Evolutionary conservation across 169 alveolate genomes (phyloP), one percentile per base, ranked within the genome.

Genomic region (Plasmodium coatneyi): DNA sequence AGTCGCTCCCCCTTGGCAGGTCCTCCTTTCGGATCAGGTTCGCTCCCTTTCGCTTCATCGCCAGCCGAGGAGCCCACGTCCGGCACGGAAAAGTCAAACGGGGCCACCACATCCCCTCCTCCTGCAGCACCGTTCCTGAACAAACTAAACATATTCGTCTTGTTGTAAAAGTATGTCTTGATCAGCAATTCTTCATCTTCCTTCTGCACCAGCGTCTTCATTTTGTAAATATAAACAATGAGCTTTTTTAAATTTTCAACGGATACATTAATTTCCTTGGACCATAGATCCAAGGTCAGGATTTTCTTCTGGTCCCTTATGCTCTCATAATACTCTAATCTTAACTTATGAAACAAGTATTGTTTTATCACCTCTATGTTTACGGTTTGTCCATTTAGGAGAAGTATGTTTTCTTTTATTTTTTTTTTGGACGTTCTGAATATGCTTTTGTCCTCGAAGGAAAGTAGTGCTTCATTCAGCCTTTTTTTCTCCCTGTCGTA

Each of bases 291-390:
- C 71, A 89, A 36, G 2, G 91, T 89, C 34, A 89, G 82, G 2
- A 89, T 89, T 16, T 89, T 89, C 43, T 89, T 89, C 52, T 89
- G 89, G 49, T 89, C 94, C 71, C 94, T 89, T 66, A 89, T 89
- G 22, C 74, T 89, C 71, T 89, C 94, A 70, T 89, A 89, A 80
- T 89, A 89, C 49, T 89, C 94, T 80, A 89, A 66, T 78, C 90
- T 80, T 89, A 80, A 89, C 22, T 89, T 89, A 66, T 89, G 82
- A 46, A 89, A 89, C 46, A 89, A 9, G 49, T 89, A 89, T 22
- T 89, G 91, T 32, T 89, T 89, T 25, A 89, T 52, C 25, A 80
- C 90, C 25, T 89, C 94, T 7, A 81, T 80, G 5, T 80, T 89
- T 1, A 89, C 91, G 1, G 83, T 80, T 80, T 89, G 86, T 1